Percentiles rank a stretch among this genome's conserved stretches.
Evolutionary conservation across 306 rosid genomes (phyloP).

Genomic region (Purshia tridentata): DNA sequence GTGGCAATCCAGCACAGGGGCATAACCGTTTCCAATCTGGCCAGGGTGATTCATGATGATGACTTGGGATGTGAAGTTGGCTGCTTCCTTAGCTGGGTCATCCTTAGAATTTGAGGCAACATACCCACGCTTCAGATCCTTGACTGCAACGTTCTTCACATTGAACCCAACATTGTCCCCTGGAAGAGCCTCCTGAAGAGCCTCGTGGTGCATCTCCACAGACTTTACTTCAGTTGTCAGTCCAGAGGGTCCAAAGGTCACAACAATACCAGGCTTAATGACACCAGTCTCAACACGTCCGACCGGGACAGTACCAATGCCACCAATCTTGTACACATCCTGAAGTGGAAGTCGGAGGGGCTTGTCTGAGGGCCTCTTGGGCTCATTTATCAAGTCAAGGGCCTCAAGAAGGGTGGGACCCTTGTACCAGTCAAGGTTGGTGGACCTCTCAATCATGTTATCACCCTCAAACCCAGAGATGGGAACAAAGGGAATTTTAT

Average conservation of each 20-base stretch:
- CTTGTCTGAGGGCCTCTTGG: conserved; percentile 89
- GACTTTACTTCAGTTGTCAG: conserved; percentile 82
- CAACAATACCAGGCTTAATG: conserved; percentile 71
- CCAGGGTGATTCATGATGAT: conserved; percentile 97
- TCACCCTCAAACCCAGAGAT: conserved; percentile 96
- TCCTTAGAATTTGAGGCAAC: conserved; percentile 95
- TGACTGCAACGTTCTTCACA: conserved; percentile 88
- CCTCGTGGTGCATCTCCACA: conserved; percentile 91
- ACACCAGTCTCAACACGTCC: conserved; percentile 90
- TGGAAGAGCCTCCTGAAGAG: conserved; percentile 74
- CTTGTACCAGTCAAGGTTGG: conserved; percentile 97
- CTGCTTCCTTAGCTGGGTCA: conserved; percentile 93
- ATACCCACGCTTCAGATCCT: conserved; percentile 93
- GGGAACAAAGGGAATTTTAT: conserved; percentile 78
- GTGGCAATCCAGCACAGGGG: conserved; percentile 91
- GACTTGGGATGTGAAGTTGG: conserved; percentile 79
- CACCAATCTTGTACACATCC: conserved; percentile 98
- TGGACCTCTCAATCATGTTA: conserved; percentile 89
- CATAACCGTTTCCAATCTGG: conserved; percentile 86
- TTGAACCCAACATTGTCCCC: conserved; percentile 94
- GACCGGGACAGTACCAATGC: conserved; percentile 92
- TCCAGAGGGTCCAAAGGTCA: conserved; percentile 74
- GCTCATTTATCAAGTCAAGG: conserved; percentile 70
- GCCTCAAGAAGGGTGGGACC: conserved; percentile 95
- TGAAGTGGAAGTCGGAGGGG: conserved; percentile 89